These are phyloP conservation scores for Rhododendron williamsianum DNA, from an alignment of 148 eudicot genomes.

Conservation along the genomic window DNA sequence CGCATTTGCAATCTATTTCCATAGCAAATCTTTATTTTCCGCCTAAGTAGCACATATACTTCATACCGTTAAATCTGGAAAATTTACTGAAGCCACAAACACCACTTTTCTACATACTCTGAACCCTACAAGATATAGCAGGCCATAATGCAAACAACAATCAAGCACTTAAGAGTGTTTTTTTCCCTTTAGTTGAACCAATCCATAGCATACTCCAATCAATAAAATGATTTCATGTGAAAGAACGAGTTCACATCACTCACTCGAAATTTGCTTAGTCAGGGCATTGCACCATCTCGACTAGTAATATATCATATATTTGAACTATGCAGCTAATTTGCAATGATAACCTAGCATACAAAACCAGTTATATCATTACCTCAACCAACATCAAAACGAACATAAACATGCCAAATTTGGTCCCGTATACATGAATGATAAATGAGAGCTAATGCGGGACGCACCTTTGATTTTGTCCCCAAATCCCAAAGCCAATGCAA, in stretches of 20 bases:
- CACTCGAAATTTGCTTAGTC: not conserved
- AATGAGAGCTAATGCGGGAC: not conserved
- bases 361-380: not conserved
- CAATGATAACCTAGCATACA: not conserved
- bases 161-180: not conserved
- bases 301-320: not conserved
- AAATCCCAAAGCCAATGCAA: conserved; percentile 44
- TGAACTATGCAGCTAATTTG: not conserved
- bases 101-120: not conserved
- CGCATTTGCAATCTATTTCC: not conserved
- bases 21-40: not conserved
- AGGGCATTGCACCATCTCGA: not conserved
- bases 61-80: not conserved
- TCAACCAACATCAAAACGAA: not conserved
- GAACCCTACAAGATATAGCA: not conserved
- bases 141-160: not conserved
- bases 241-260: not conserved
- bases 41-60: not conserved
- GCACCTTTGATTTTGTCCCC: conserved; percentile 46
- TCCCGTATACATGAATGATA: not conserved
- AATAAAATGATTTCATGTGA: not conserved
- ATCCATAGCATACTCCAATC: not conserved
- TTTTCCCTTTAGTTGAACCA: not conserved
- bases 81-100: not conserved
- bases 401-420: not conserved